These are phyloP conservation scores for Populus tomentosa DNA, from an alignment of 441 rosid species.

Conservation along the genomic window DNA sequence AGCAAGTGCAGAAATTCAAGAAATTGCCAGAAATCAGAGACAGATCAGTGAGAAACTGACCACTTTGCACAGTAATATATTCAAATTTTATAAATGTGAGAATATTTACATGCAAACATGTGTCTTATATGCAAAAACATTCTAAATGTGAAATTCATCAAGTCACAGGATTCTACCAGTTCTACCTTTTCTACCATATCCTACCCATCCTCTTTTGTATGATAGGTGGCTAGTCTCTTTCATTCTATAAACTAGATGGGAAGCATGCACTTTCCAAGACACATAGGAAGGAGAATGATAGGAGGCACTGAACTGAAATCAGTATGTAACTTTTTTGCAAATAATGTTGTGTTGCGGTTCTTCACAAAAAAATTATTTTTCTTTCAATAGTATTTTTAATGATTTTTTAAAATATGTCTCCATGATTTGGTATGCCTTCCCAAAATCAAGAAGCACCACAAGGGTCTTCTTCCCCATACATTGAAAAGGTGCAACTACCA, in stretches of 20 bases:
- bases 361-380: background rate
- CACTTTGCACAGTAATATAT: background rate
- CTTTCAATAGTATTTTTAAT: background rate
- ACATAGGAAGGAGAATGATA: background rate
- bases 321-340: background rate
- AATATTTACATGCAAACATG: background rate
- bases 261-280: background rate
- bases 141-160: background rate
- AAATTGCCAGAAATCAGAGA: slow-evolving; percentile 2
- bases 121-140: background rate
- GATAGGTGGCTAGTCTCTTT: background rate
- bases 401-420: background rate
- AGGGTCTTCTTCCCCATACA: background rate
- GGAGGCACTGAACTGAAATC: background rate
- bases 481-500: background rate
- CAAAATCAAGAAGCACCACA: background rate
- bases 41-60: background rate
- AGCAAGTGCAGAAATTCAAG: slow-evolving; percentile 6
- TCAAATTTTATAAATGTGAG: background rate
- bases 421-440: background rate
- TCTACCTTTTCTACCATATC: background rate
- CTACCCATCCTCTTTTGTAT: background rate
- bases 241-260: background rate
- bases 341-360: background rate
- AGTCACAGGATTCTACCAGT: background rate